Evolutionary conservation across 331 rosid genomes (phyloP).

Genomic region (Malus hybrid): DNA sequence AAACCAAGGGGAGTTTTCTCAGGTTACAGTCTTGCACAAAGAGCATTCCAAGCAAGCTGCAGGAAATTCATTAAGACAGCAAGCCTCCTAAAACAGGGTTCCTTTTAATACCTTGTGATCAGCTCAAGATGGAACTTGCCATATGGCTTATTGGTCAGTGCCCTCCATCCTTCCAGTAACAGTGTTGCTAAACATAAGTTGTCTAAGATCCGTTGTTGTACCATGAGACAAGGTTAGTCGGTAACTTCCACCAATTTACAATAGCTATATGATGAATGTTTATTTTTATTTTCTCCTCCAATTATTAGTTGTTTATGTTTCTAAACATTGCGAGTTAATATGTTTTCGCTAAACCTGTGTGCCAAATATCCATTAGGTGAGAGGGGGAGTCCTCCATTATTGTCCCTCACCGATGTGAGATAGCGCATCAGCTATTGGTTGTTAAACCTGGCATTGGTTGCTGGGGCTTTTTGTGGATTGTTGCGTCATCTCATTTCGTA

Average conservation of each 20-base stretch:
- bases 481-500: too few species aligned
- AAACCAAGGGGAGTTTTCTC: conserved; percentile 22
- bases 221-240: not conserved
- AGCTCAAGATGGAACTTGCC: conserved; percentile 35
- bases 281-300: too few species aligned
- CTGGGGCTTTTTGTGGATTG: too few species aligned
- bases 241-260: too few species aligned
- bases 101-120: conserved; percentile 43
- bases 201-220: not conserved
- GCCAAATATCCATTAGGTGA: too few species aligned
- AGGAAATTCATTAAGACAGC: not conserved
- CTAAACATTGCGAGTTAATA: not conserved
- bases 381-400: too few species aligned
- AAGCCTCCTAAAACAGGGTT: conserved; percentile 13
- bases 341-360: not conserved
- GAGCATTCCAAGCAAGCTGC: conserved; percentile 13
- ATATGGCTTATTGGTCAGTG: not conserved
- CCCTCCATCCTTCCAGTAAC: too few species aligned
- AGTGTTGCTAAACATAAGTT: too few species aligned
- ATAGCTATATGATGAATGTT: not conserved
- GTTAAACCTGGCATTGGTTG: too few species aligned
- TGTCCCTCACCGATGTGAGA: too few species aligned
- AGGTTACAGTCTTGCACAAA: conserved; percentile 30
- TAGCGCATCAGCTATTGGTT: too few species aligned
- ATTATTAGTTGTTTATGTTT: not conserved